Percentiles rank a stretch among this genome's conserved stretches.
Evolutionary conservation across 164 flowering plant genomes (phyloP).

Genomic region (Piper betle): DNA sequence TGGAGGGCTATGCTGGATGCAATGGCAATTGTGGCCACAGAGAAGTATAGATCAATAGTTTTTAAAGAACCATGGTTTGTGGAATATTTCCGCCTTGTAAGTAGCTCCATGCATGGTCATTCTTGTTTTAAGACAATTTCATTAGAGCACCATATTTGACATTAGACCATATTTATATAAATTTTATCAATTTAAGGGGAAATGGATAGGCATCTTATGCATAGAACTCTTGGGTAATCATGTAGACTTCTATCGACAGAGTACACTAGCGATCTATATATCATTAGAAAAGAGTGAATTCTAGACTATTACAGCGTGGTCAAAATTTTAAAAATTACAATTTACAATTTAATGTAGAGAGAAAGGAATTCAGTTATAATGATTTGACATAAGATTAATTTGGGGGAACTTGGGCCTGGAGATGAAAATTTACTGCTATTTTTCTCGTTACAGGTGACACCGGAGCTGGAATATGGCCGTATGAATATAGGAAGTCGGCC

Average conservation of each 20-base stretch:
- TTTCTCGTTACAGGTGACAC: slow-evolving; percentile 63
- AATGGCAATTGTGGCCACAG: slow-evolving; percentile 78
- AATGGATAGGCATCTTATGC: background rate
- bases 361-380: too few species aligned
- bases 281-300: too few species aligned
- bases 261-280: too few species aligned
- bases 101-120: slow-evolving; percentile 10
- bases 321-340: too few species aligned
- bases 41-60: slow-evolving; percentile 80
- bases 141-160: background rate
- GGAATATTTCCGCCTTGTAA: slow-evolving; percentile 95
- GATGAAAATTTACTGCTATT: too few species aligned
- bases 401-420: too few species aligned
- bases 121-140: background rate
- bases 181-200: background rate
- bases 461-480: slow-evolving; percentile 93
- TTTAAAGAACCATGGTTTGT: slow-evolving; percentile 93
- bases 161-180: background rate
- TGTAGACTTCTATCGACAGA: too few species aligned
- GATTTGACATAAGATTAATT: too few species aligned
- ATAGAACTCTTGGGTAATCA: background rate
- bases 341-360: too few species aligned
- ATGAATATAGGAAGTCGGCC: slow-evolving; percentile 99
- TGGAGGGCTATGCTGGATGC: slow-evolving; percentile 95
- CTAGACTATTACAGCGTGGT: too few species aligned